Conservation (phyloP, 2,329 filamentous ascomycete species). For the Xylaria sp. region DNA sequence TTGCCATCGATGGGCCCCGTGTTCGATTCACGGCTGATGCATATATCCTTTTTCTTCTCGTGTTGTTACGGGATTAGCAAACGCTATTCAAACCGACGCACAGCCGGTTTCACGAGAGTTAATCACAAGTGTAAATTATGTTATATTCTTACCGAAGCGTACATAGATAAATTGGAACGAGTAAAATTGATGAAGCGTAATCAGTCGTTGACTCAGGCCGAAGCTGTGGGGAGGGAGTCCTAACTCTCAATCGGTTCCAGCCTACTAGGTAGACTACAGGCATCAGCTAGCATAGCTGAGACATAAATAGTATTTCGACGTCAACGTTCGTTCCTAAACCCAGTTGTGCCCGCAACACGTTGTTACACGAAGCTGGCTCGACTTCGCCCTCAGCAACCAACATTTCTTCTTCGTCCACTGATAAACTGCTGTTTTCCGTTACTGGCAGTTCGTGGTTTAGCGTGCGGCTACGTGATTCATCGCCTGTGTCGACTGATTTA, state of each 20-base stretch:
- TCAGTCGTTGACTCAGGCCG: constrained; percentile 24
- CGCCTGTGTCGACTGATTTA: background rate
- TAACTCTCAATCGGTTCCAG: background rate
- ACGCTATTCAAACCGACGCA: background rate
- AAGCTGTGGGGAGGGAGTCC: background rate
- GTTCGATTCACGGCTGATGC: constrained; percentile 52
- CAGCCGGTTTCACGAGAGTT: too few relatives aligned
- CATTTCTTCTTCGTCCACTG: too few relatives aligned
- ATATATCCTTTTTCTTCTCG: constrained; percentile 13
- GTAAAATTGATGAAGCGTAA: too few relatives aligned
- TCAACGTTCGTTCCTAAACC: background rate
- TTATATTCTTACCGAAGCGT: too few relatives aligned
- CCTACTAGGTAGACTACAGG: background rate
- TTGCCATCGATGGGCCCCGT: constrained; percentile 58
- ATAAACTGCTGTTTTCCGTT: background rate
- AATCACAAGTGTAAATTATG: too few relatives aligned
- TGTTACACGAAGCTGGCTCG: background rate
- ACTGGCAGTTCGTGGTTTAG: background rate
- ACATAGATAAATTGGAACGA: too few relatives aligned
- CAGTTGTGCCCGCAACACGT: background rate
- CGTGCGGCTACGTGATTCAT: background rate
- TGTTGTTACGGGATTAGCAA: background rate
- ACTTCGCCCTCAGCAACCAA: too few relatives aligned
- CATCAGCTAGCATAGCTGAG: too few relatives aligned
- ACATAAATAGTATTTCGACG: background rate